phyloP scores from a whole-genome alignment of 129 eudicot species.

The Escallonia herrerae region DNA sequence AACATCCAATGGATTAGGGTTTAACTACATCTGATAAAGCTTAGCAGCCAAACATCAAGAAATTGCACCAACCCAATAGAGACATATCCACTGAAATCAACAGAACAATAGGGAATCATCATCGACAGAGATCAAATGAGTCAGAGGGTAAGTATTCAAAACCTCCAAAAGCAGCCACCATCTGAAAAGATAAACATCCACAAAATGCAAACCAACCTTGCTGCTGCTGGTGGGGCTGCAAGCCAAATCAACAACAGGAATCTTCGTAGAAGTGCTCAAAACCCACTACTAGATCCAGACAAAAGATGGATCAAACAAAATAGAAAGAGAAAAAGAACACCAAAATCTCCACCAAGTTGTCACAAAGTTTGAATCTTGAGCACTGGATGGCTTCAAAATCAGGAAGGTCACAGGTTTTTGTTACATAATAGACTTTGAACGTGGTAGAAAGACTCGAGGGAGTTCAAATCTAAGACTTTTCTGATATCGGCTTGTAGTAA shows the following conservation, averaged over 20 bases:
- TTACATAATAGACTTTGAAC: too few species aligned
- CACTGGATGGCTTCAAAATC: background rate
- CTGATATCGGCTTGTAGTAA: background rate
- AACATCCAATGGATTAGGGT: constrained; percentile 12
- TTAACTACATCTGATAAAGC: constrained; percentile 5
- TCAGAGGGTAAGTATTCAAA: constrained; percentile 12
- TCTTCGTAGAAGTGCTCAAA: background rate
- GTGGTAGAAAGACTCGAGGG: too few species aligned
- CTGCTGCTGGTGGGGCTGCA: background rate
- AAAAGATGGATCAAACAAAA: background rate
- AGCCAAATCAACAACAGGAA: background rate
- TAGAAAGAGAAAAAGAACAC: background rate
- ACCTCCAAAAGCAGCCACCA: constrained; percentile 25
- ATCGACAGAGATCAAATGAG: constrained; percentile 2
- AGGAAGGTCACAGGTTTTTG: background rate
- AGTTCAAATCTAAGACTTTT: background rate
- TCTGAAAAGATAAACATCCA: background rate
- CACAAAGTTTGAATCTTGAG: background rate
- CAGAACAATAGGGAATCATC: too few species aligned
- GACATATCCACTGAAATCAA: background rate
- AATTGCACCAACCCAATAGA: constrained; percentile 11
- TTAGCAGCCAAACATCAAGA: constrained; percentile 3
- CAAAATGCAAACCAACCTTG: background rate
- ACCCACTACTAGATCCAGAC: constrained; percentile 5
- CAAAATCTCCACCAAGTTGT: background rate